Base-by-base conservation (phyloP, 78 protist genomes). In the Dictyostelium brefeldianum region DNA sequence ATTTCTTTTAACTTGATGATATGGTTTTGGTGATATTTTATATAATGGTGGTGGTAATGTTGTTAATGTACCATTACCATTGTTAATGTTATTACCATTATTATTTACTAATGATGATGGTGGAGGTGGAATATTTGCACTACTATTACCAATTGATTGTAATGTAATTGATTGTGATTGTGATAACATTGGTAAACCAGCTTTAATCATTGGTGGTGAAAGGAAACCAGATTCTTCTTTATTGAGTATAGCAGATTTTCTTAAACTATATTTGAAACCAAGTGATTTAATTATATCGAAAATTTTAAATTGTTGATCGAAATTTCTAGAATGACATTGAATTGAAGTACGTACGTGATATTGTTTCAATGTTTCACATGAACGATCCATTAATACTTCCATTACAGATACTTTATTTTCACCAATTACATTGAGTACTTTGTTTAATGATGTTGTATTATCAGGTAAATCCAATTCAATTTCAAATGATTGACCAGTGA, bases 341-440 rank as follows among this genome's bases (percentile, higher is more conserved):
- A 84, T 89, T 29, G 84, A 31, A 1, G 67, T 64, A 47, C 84
- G 47, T 10, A 93, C 91, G 14, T 78, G 89, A 69, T 84, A 93
- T 43, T 73, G 92, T 31, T 77, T 74, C 2, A 87, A 46, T 2
- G 93, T 71, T 50, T 87, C 89, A 78, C 91, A 80, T 4, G 92
- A 85, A 59, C 91, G 81, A 27, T 93, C 93, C 94, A 93, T 85
- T 17, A 57, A 18, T 31, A 93, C 91, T 22, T 93, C 96, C 43
- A 83, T 73, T 22, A 93, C 89, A 2, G 82, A 64, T 53, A 84
- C 92, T 41, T 77, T 77, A 46, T 93, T 79, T 3, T 54, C 73
- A 50, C 93, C 92, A 41, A 93, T 80, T 7, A 93, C 81, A 22
- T 71, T 36, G 10, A 93, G 7, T 17, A 93, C 89, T 10, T 81